Conservation (phyloP, 2,329 filamentous ascomycete species). For the Aspergillus sp. region DNA sequence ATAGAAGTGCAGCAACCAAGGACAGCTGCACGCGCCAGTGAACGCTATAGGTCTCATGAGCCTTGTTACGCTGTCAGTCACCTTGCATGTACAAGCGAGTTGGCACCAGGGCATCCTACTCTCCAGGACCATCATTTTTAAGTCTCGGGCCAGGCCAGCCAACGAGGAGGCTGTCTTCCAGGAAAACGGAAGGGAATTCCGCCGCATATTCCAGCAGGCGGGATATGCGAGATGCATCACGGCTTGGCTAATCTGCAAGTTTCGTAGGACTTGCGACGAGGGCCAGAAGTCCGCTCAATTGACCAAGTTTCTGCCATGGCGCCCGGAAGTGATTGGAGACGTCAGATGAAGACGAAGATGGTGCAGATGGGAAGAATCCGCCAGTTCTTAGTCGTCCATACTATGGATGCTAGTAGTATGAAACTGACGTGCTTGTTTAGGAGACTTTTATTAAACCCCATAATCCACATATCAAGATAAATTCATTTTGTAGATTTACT, state of each 20-base stretch:
- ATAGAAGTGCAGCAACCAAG: slow-evolving; percentile 54
- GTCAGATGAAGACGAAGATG: background rate
- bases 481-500: background rate
- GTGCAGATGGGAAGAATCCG: background rate
- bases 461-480: background rate
- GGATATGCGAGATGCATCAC: slow-evolving; percentile 57
- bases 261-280: too few species aligned
- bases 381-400: background rate
- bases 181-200: slow-evolving; percentile 50
- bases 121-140: slow-evolving; percentile 44
- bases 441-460: background rate
- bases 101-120: slow-evolving; percentile 56
- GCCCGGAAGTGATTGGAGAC: slow-evolving; percentile 4
- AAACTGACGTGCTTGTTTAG: background rate
- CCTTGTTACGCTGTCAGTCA: too few species aligned
- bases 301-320: slow-evolving; percentile 14
- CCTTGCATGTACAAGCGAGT: slow-evolving; percentile 4
- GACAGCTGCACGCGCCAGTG: slow-evolving; percentile 41
- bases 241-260: slow-evolving; percentile 58
- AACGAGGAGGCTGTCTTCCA: slow-evolving; percentile 14
- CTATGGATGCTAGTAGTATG: background rate
- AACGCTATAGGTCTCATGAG: too few species aligned
- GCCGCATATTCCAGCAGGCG: slow-evolving; percentile 51
- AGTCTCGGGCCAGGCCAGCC: slow-evolving; percentile 35
- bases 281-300: slow-evolving; percentile 44